Conservation (phyloP, 306 rosid species). For the Quercus glauca region DNA sequence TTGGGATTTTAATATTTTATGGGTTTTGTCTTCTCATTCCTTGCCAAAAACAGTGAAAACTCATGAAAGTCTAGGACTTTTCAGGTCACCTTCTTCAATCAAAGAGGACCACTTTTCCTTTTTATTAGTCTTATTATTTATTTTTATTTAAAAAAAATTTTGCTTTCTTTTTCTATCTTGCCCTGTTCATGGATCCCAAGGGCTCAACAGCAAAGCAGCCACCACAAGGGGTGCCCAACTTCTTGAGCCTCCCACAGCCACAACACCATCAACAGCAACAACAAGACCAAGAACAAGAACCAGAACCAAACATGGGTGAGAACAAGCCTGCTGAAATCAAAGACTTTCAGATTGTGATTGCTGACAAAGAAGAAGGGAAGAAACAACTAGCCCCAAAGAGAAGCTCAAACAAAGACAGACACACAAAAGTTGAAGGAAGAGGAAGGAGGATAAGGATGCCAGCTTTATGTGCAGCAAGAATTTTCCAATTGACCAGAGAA, state of each 20-base stretch:
- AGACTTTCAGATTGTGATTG: slow-evolving; percentile 70
- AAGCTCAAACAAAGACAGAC: slow-evolving; percentile 88
- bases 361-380: slow-evolving; percentile 62
- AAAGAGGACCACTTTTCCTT: slow-evolving; percentile 45
- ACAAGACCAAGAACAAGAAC: not conserved
- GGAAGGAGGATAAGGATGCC: slow-evolving; percentile 98
- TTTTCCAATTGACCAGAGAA: slow-evolving; percentile 90
- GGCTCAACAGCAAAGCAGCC: slow-evolving; percentile 61
- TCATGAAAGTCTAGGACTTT: slow-evolving; percentile 73
- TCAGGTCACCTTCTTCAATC: slow-evolving; percentile 76
- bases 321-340: slow-evolving; percentile 64
- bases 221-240: slow-evolving; percentile 44
- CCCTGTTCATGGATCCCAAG: slow-evolving; percentile 94
- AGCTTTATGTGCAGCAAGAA: slow-evolving; percentile 87
- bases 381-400: slow-evolving; percentile 87
- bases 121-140: not conserved
- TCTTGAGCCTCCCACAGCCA: slow-evolving; percentile 54
- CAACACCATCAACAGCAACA: not conserved
- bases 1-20: slow-evolving; percentile 50
- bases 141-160: not conserved
- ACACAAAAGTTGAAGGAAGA: slow-evolving; percentile 94
- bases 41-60: slow-evolving; percentile 88
- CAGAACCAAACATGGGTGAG: slow-evolving; percentile 53
- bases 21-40: slow-evolving; percentile 43
- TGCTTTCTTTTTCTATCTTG: not conserved